phyloP scores from a whole-genome alignment of 495 filamentous ascomycete genomes.

The Tricharina praecox region DNA sequence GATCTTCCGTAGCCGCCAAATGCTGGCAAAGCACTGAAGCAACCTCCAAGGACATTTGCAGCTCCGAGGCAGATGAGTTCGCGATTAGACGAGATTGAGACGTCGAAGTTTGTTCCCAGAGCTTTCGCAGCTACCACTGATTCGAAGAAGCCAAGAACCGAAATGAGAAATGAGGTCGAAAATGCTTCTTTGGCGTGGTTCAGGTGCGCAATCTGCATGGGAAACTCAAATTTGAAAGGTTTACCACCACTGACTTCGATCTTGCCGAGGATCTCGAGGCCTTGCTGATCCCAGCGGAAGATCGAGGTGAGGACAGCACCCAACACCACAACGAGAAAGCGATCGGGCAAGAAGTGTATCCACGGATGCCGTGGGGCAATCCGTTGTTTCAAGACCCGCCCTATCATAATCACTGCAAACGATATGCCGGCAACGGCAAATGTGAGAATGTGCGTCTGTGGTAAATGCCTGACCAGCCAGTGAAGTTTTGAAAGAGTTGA shows the following conservation, averaged over 20 bases:
- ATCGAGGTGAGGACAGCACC: conserved; percentile 64
- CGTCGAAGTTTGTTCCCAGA: conserved; percentile 43
- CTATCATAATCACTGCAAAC: conserved; percentile 75
- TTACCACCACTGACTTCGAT: conserved; percentile 50
- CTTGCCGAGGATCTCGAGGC: conserved; percentile 68
- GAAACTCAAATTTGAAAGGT: conserved; percentile 68
- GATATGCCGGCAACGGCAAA: conserved; percentile 55
- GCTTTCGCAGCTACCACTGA: conserved; percentile 94
- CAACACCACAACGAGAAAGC: conserved; percentile 76
- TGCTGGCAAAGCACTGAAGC: conserved; percentile 77
- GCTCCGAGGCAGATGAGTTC: conserved; percentile 85
- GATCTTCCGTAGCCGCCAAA: conserved; percentile 94
- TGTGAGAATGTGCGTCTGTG: conserved; percentile 54
- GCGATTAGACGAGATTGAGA: conserved; percentile 68
- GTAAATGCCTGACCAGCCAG: conserved; percentile 54
- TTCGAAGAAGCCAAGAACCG: conserved; percentile 93
- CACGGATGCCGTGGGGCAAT: conserved; percentile 64
- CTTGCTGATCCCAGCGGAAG: conserved; percentile 64
- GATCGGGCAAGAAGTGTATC: conserved; percentile 82
- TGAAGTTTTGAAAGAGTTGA: conserved; percentile 70
- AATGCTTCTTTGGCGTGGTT: conserved; percentile 70
- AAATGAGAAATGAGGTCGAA: conserved; percentile 84
- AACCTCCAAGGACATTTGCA: conserved; percentile 77
- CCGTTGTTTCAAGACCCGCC: conserved; percentile 58
- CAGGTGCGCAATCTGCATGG: conserved; percentile 58